Conservation (phyloP, 805 yeast genomes). For the Ogataea corticis region DNA sequence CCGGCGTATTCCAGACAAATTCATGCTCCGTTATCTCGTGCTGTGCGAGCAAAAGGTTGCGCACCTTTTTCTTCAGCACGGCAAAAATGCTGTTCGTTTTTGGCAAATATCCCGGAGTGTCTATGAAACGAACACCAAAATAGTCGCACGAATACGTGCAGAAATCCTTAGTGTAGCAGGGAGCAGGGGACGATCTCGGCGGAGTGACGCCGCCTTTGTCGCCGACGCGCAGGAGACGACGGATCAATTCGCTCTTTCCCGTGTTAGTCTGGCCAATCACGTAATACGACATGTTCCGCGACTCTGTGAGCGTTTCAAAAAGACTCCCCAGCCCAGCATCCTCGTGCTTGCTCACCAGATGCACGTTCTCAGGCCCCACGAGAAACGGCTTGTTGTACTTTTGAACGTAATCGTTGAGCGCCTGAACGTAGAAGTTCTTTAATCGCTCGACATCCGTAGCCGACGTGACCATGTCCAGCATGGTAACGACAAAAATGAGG, state of each 20-base stretch:
- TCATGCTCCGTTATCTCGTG: not conserved
- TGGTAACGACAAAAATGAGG: conserved; percentile 17
- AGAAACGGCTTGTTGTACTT: not conserved
- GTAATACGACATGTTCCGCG: conserved; percentile 12
- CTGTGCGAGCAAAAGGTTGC: conserved; percentile 6
- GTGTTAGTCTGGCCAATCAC: conserved; percentile 33
- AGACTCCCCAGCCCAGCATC: conserved; percentile 3
- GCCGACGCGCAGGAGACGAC: conserved; percentile 8
- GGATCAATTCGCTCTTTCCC: conserved; percentile 29
- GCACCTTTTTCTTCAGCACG: conserved; percentile 4
- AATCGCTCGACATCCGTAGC: not conserved
- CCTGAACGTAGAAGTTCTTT: not conserved
- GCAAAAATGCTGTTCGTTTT: conserved; percentile 23
- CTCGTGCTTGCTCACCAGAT: conserved; percentile 5
- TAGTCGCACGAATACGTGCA: conserved; percentile 13
- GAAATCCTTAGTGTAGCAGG: conserved; percentile 20
- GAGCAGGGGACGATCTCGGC: conserved; percentile 12
- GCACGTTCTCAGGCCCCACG: conserved; percentile 2
- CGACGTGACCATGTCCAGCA: conserved; percentile 10
- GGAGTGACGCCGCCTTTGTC: conserved; percentile 10
- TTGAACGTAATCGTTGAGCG: conserved; percentile 10
- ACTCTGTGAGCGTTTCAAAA: conserved; percentile 3
- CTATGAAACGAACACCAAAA: conserved; percentile 22
- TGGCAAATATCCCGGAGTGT: conserved; percentile 33
- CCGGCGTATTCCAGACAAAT: not conserved